Base-by-base conservation (phyloP, 352 stramenopile species). In the Pythium sukuiense region DNA sequence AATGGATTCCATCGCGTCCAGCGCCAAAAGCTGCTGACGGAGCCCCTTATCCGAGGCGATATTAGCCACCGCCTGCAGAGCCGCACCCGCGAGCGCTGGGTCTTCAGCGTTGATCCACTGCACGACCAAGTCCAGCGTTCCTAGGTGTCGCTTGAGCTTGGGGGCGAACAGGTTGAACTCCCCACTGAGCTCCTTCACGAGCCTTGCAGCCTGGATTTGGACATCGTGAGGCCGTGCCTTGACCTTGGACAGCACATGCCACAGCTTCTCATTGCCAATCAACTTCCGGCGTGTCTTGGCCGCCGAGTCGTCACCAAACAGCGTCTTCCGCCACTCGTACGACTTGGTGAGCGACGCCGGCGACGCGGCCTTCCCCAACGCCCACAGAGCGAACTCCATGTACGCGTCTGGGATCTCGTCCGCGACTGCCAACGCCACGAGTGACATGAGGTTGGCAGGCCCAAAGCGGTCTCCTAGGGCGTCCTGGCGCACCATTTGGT, bases 371-470 rank as follows among this genome's bases (percentile, higher is more conserved):
- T 85, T 78, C 37, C 79, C 61, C 35, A 92, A 61, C 1, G 70
- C 84, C 84, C 84, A 92, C n/a, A 88, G 64, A 2, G 81, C 80
- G 61, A 92, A 92, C 70, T 88, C 78, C 3, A 85, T 37, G 50
- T 90, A 92, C 46, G 78, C 67, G 32, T 88, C 76, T 0, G 84
- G 84, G 6, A 89, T 64, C 14, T 83, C 67, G n/a, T 79, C 65
- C 0, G 83, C 77, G 8, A 88, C 77, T 0, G 79, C 84, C 9
- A 92, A 67, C 0, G 84, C 77, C 26, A 92, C 55, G 14, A 92
- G 68, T 8, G 84, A 92, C 13, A 82, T 77, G 11, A 92, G 72
- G 59, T 92, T 87, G 1, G 84, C 81, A 1, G 84, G 76, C 4
- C 84, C 84, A 49, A 90, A 92, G 14, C 73, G 71, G 11, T 76